Percentiles rank a stretch among this genome's conserved stretches.
Conservation (phyloP, 768 basidiomycete genomes). For the Crassisporium funariophilum region DNA sequence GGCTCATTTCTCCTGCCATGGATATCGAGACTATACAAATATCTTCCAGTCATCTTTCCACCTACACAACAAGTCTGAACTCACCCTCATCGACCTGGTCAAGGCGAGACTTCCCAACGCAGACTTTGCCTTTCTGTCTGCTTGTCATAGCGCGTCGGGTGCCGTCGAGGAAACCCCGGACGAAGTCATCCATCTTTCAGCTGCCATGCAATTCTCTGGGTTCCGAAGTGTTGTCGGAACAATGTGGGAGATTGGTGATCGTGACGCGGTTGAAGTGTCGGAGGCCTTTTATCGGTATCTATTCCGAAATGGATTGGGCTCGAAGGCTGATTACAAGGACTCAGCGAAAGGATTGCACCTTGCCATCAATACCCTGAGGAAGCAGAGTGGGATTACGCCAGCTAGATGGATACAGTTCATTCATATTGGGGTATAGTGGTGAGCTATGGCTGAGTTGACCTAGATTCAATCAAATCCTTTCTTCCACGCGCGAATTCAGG, state of each 20-base stretch:
- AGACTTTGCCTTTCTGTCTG: constrained; percentile 15
- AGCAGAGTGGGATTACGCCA: too few relatives aligned
- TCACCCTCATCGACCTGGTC: constrained; percentile 6
- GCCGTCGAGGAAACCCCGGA: constrained; percentile 23
- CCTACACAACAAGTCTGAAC: constrained; percentile 1
- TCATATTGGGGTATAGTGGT: too few relatives aligned
- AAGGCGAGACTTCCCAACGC: constrained; percentile 5
- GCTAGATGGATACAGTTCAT: too few relatives aligned
- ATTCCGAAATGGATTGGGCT: too few relatives aligned
- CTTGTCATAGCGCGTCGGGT: constrained; percentile 17
- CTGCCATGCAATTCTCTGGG: constrained; percentile 36
- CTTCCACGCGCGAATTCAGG: too few relatives aligned
- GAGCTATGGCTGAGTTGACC: too few relatives aligned
- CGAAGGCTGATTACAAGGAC: too few relatives aligned
- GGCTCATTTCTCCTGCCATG: constrained; percentile 13
- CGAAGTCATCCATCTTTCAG: constrained; percentile 35
- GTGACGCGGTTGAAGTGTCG: neutral
- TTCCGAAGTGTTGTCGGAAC: constrained; percentile 38
- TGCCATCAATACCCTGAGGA: too few relatives aligned
- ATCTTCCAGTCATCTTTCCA: constrained; percentile 10
- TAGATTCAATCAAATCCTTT: too few relatives aligned
- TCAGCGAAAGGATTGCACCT: too few relatives aligned
- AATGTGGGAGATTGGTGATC: constrained; percentile 24
- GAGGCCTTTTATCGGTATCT: neutral
- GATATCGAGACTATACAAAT: neutral